Conservation (phyloP, 73 alveolate genomes). For the Paramecium sexaurelia region DNA sequence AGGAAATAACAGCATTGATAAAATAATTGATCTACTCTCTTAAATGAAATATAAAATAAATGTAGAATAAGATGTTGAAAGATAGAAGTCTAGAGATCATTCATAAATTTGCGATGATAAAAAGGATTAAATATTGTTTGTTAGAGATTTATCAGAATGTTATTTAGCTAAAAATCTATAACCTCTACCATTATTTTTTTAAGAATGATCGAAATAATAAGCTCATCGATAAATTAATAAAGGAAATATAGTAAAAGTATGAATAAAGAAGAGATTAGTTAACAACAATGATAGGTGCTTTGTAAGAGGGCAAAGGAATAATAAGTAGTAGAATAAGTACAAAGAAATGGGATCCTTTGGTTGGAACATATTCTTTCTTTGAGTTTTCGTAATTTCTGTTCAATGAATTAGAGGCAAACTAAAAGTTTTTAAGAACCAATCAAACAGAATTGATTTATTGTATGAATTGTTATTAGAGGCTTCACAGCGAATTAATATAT, state of each 20-base stretch:
- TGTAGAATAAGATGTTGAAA: too few species aligned
- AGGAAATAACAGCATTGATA: too few species aligned
- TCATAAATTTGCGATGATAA: too few species aligned
- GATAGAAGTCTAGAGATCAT: too few species aligned
- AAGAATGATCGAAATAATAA: background rate
- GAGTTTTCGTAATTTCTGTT: background rate
- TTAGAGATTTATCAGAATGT: too few species aligned
- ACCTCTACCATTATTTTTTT: background rate
- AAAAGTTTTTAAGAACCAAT: background rate
- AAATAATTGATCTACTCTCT: too few species aligned
- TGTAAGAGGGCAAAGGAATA: background rate
- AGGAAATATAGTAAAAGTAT: background rate
- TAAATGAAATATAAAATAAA: too few species aligned
- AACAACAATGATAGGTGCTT: constrained; percentile 27
- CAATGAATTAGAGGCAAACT: background rate
- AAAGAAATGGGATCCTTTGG: constrained; percentile 32
- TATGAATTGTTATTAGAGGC: background rate
- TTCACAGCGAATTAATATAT: background rate
- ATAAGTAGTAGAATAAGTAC: background rate
- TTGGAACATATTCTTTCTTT: constrained; percentile 20
- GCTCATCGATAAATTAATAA: background rate
- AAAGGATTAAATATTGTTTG: too few species aligned
- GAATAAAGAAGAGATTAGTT: constrained; percentile 18
- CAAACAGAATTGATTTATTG: background rate
- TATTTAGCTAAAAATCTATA: background rate